These are phyloP conservation scores for Penicillium italicum DNA, from an alignment of 2,329 filamentous ascomycete genomes.

Conservation along the genomic window DNA sequence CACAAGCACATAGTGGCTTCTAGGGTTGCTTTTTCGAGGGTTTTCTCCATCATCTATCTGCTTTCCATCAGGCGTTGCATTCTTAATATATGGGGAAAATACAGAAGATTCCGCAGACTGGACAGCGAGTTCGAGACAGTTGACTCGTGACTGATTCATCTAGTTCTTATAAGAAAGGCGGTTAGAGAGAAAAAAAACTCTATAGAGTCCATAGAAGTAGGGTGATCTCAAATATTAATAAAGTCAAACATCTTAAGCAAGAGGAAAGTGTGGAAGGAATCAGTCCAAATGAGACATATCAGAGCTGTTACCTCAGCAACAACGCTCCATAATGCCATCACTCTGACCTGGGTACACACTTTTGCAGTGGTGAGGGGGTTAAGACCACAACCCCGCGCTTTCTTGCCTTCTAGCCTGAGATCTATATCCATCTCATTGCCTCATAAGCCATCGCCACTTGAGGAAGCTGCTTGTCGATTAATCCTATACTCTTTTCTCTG, in stretches of 20 bases:
- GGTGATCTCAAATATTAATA: background rate
- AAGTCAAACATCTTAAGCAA: background rate
- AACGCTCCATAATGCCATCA: background rate
- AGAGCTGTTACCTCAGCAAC: background rate
- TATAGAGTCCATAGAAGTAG: background rate
- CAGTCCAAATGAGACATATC: background rate
- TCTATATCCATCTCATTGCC: background rate
- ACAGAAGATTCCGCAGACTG: background rate
- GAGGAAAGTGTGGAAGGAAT: background rate
- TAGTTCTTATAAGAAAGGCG: background rate
- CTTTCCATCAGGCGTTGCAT: background rate
- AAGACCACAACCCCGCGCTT: background rate
- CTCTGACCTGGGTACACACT: too few relatives aligned
- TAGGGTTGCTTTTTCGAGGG: background rate
- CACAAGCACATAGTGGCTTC: background rate
- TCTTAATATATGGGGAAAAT: too few relatives aligned
- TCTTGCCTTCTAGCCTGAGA: background rate
- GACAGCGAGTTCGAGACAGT: background rate
- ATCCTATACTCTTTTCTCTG: background rate
- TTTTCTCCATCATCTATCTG: background rate
- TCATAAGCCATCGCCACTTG: background rate
- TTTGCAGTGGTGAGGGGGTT: background rate
- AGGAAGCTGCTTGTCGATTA: background rate
- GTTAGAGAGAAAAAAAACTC: background rate
- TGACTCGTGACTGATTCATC: background rate